Percentiles rank a stretch among this genome's conserved stretches.
Conservation (phyloP, 2,329 filamentous ascomycete species). For the Grosmannia huntii region DNA sequence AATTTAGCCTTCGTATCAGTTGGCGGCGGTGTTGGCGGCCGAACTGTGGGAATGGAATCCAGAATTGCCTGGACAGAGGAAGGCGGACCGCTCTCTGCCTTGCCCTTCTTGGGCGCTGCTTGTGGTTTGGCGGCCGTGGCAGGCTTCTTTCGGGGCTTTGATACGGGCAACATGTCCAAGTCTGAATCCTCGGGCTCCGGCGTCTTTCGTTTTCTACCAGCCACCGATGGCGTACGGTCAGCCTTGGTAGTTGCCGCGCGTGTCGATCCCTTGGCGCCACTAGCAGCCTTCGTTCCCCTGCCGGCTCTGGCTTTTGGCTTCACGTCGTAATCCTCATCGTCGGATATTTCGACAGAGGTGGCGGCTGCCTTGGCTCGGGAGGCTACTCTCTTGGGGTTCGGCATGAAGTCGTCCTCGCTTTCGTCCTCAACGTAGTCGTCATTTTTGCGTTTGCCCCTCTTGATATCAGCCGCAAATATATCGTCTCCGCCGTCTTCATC, state of each 20-base stretch:
- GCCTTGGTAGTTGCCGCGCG: constrained; percentile 6
- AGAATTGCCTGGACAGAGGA: constrained; percentile 71
- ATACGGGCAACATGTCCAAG: constrained; percentile 31
- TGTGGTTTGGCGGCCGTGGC: constrained; percentile 17
- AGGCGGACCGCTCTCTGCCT: constrained; percentile 49
- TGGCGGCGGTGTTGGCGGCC: constrained; percentile 69
- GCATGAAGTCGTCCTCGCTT: constrained; percentile 52
- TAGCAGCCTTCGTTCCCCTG: background rate
- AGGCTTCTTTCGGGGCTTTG: constrained; percentile 31
- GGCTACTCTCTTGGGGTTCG: constrained; percentile 46
- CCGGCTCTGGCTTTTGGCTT: constrained; percentile 14
- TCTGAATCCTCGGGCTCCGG: constrained; percentile 42
- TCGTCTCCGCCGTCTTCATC: constrained; percentile 65
- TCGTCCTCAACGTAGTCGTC: constrained; percentile 66
- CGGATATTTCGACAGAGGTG: constrained; percentile 17
- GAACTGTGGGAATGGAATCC: constrained; percentile 71
- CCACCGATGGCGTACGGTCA: background rate
- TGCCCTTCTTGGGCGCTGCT: constrained; percentile 13
- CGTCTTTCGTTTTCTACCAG: constrained; percentile 44
- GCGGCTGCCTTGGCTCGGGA: constrained; percentile 26
- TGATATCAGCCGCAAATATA: constrained; percentile 65
- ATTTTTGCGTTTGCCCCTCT: constrained; percentile 52
- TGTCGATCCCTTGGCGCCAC: constrained; percentile 16
- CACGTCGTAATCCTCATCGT: constrained; percentile 14
- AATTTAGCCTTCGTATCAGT: constrained; percentile 57